Base-by-base conservation (phyloP, 176 grass and related monocot genomes). In the Zoysia japonica region DNA sequence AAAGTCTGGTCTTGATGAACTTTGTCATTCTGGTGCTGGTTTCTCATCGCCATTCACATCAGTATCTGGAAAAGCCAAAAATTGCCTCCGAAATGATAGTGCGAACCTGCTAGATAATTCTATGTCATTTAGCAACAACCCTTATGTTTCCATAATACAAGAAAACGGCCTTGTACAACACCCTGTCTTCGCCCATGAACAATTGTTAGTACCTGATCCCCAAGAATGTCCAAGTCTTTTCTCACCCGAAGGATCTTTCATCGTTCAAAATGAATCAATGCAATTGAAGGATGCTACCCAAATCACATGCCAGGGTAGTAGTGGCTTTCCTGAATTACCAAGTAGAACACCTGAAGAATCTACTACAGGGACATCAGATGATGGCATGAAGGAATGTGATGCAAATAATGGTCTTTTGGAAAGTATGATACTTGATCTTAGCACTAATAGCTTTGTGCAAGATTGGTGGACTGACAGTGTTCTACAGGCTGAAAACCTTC, bases 401-500 rank as follows among this genome's bases (percentile, higher is more conserved):
- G 88, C 68, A 76, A 90, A 76, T 52, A 54, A 80, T 37, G 65
- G 83, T 69, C 78, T 91, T 42, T 76, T 95, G 47, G 84, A 87
- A 75, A 85, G 86, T 72, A 89, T 72, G 53, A 81, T 84, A 53
- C 67, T 90, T 39, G 82, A 93, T 78, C 77, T 80, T 51, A 71
- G 89, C 68, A 67, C 37, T 67, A 79, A 67, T 17, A 79, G 2
- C 16, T 43, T 44, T 67, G 63, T 85, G 45, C 86, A 89, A 78
- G 86, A 99, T 83, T 93, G 86, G 64, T 95, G 88, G 90, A 72
- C 91, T 79, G 79, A 88, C 14, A 79, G 61, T 67, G 48, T 73
- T 42, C 49, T 93, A 17, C 54, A 78, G 66, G 77, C 46, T 71
- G 85, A 68, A 71, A 89, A 82, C 63, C 68, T 65, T 65, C 61